Evolutionary conservation across 164 flowering plant species (phyloP).

Genomic region (Piper longum): DNA sequence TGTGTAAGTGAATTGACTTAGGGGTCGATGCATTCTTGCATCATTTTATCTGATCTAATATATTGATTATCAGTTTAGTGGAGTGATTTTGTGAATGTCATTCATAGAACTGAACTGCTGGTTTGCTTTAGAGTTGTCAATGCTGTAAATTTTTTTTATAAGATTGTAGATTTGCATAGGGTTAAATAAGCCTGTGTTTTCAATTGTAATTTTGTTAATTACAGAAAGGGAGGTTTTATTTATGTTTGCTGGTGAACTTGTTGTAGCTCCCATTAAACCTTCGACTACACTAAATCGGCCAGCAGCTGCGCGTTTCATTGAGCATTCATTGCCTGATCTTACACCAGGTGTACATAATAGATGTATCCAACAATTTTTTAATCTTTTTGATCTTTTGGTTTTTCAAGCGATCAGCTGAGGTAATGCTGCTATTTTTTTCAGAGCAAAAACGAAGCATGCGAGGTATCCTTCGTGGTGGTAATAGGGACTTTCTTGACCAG

Average conservation of each 20-base stretch:
- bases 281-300: slow-evolving; percentile 55
- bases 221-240: not conserved
- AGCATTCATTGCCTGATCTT: slow-evolving; percentile 89
- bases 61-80: not conserved
- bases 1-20: no score
- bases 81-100: not conserved
- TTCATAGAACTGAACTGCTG: no score
- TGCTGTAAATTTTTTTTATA: not conserved
- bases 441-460: slow-evolving; percentile 71
- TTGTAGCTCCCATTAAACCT: slow-evolving; percentile 69
- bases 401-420: not conserved
- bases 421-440: slow-evolving; percentile 15
- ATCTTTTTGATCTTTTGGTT: not conserved
- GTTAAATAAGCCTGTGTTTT: not conserved
- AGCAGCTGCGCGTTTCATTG: slow-evolving; percentile 91
- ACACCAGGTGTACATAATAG: slow-evolving; percentile 38
- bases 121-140: not conserved
- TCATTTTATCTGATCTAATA: not conserved
- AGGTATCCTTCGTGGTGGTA: slow-evolving; percentile 30
- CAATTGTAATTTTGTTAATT: not conserved
- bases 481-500: slow-evolving; percentile 21
- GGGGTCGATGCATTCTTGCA: no score
- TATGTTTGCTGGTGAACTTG: slow-evolving; percentile 2
- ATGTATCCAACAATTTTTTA: not conserved
- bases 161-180: not conserved